Conservation (phyloP, 2,329 filamentous ascomycete genomes). For the Sarocladium oryzae region DNA sequence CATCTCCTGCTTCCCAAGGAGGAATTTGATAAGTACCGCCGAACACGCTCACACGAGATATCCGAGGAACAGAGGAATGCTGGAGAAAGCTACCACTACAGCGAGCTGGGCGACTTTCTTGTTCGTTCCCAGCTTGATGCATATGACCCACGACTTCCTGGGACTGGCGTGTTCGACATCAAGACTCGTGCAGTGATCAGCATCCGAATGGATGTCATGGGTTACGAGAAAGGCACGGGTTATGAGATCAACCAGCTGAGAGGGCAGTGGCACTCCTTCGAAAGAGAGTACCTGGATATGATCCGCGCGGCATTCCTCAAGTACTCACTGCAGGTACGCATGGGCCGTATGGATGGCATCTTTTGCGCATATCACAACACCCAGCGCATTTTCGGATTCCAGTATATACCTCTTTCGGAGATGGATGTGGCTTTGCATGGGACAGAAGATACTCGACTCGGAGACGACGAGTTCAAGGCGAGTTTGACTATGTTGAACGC, state of each 20-base stretch:
- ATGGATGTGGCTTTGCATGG: constrained; percentile 92
- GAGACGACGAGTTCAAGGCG: constrained; percentile 78
- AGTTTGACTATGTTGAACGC: constrained; percentile 77
- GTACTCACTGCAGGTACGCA: constrained; percentile 91
- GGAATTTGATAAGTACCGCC: constrained; percentile 80
- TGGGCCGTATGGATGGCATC: constrained; percentile 98
- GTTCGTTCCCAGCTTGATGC: constrained; percentile 95
- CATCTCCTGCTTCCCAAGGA: constrained; percentile 76
- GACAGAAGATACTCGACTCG: constrained; percentile 56
- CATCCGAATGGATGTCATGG: constrained; percentile 76
- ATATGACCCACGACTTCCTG: constrained; percentile 76
- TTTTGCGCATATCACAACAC: constrained; percentile 97
- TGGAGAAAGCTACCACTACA: constrained; percentile 81
- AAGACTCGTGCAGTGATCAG: constrained; percentile 91
- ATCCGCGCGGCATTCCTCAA: constrained; percentile 90
- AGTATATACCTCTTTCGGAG: constrained; percentile 80
- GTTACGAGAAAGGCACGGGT: constrained; percentile 68
- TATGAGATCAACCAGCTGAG: constrained; percentile 77
- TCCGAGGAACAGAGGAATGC: constrained; percentile 64
- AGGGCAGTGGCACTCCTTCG: constrained; percentile 84
- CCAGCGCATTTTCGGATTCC: constrained; percentile 92
- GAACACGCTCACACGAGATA: constrained; percentile 59
- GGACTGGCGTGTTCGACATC: constrained; percentile 89
- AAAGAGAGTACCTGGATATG: constrained; percentile 96
- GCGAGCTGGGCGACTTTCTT: constrained; percentile 77